phyloP scores from a whole-genome alignment of 176 grass and related monocot genomes.

The Saccharum officinarum region DNA sequence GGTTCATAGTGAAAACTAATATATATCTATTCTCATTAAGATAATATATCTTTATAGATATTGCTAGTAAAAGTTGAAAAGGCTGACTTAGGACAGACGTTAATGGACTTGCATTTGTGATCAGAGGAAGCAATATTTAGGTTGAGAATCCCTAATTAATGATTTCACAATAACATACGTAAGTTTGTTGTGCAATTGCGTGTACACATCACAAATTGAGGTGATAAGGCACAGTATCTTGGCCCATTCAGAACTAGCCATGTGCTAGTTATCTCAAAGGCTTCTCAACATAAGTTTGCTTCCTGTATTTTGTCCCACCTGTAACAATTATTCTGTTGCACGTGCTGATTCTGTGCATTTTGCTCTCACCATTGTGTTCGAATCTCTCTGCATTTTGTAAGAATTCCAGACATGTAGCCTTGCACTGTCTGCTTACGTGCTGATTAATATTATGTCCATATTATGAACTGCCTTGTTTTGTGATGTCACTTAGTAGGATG shows the following conservation, averaged over 20 bases:
- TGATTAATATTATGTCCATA: background rate
- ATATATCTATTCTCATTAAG: background rate
- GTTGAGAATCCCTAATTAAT: background rate
- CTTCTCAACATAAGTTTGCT: background rate
- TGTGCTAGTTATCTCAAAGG: background rate
- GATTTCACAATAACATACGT: background rate
- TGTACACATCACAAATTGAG: constrained; percentile 8
- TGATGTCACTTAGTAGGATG: background rate
- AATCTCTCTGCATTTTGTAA: too few species aligned
- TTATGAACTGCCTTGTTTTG: background rate
- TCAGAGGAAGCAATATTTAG: background rate
- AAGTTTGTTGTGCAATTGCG: background rate
- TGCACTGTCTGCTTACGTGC: too few species aligned
- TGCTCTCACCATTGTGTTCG: too few species aligned
- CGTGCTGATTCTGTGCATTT: too few species aligned
- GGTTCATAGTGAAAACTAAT: background rate
- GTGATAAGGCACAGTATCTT: background rate
- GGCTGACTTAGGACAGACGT: background rate
- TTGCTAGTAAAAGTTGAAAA: background rate
- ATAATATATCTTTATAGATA: background rate
- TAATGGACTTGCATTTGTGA: background rate
- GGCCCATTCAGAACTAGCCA: background rate
- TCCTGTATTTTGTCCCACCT: background rate
- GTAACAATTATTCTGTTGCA: background rate
- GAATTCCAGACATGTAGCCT: too few species aligned